Conservation (phyloP, 148 eudicot genomes). For the Fagopyrum homotropicum region DNA sequence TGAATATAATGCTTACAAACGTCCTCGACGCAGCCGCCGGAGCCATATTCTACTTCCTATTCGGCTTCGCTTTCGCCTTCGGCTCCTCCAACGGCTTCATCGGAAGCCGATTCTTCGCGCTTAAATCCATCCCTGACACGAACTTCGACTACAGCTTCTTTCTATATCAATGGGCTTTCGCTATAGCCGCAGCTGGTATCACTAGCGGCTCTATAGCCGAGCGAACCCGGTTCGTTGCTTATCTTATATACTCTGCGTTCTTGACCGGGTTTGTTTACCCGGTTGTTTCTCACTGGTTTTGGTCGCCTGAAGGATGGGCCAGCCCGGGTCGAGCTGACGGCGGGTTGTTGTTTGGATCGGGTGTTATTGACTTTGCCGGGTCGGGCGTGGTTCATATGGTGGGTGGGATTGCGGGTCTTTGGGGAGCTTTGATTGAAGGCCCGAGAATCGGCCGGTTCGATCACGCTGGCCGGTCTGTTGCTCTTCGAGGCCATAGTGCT, state of each 20-base stretch:
- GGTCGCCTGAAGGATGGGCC: conserved; percentile 78
- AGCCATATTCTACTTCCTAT: conserved; percentile 59
- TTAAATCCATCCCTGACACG: conserved; percentile 19
- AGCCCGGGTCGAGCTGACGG: conserved; percentile 21
- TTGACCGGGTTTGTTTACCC: conserved; percentile 78
- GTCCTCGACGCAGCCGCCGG: conserved; percentile 91
- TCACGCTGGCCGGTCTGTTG: conserved; percentile 9
- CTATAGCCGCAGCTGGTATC: conserved; percentile 79
- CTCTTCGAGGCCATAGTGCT: conserved; percentile 18
- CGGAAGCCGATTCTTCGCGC: conserved; percentile 43
- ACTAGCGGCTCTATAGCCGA: conserved; percentile 78
- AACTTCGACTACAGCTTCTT: conserved; percentile 37
- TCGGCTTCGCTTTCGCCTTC: conserved; percentile 72
- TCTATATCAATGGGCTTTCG: conserved; percentile 74
- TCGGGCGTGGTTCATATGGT: conserved; percentile 21
- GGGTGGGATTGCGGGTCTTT: conserved; percentile 22
- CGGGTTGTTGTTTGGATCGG: conserved; percentile 16
- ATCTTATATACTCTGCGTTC: conserved; percentile 52
- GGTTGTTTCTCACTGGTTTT: conserved; percentile 71
- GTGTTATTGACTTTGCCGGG: conserved; percentile 21
- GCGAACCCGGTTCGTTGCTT: conserved; percentile 70
- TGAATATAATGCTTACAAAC: conserved; percentile 90
- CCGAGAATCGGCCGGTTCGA: conserved; percentile 21
- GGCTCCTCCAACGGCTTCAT: conserved; percentile 57
- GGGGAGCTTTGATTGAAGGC: conserved; percentile 19